phyloP scores from a whole-genome alignment of 2,329 filamentous ascomycete species.

The Malbranchea zuffiana region DNA sequence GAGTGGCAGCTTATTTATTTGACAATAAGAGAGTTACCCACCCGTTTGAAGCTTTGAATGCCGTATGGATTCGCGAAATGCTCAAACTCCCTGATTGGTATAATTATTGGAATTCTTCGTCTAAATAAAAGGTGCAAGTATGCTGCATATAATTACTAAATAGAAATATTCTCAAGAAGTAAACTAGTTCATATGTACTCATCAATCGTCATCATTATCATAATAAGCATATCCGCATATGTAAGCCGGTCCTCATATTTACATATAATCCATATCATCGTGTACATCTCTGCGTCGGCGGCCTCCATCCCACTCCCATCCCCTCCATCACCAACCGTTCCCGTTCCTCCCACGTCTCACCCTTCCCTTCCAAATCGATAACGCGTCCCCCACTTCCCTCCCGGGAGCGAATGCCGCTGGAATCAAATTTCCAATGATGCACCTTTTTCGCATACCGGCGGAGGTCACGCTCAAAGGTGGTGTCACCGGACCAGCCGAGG shows the following conservation, averaged over 20 bases:
- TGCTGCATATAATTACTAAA: too few species aligned
- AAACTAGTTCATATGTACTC: too few species aligned
- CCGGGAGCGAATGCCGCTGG: slow-evolving; percentile 66
- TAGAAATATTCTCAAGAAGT: too few species aligned
- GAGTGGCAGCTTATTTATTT: too few species aligned
- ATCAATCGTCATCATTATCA: too few species aligned
- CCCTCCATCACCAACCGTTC: slow-evolving; percentile 73
- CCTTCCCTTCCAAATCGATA: slow-evolving; percentile 51
- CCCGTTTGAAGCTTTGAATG: too few species aligned
- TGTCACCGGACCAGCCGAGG: slow-evolving; percentile 77
- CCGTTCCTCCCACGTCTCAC: slow-evolving; percentile 53
- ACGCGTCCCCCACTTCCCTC: slow-evolving; percentile 52
- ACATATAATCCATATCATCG: slow-evolving; percentile 34
- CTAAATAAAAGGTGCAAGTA: too few species aligned
- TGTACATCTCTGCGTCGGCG: slow-evolving; percentile 58
- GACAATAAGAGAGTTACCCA: too few species aligned
- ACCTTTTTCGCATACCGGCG: slow-evolving; percentile 65
- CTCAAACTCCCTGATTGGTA: too few species aligned
- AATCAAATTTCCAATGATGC: slow-evolving; percentile 76
- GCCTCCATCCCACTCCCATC: slow-evolving; percentile 56
- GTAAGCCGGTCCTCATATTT: not conserved
- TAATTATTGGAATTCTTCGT: too few species aligned
- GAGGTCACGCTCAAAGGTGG: slow-evolving; percentile 80
- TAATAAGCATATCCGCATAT: too few species aligned
- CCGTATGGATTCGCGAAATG: too few species aligned